These are phyloP conservation scores for Ceratocystis variospora DNA, from an alignment of 2,329 filamentous ascomycete species.

Conservation along the genomic window DNA sequence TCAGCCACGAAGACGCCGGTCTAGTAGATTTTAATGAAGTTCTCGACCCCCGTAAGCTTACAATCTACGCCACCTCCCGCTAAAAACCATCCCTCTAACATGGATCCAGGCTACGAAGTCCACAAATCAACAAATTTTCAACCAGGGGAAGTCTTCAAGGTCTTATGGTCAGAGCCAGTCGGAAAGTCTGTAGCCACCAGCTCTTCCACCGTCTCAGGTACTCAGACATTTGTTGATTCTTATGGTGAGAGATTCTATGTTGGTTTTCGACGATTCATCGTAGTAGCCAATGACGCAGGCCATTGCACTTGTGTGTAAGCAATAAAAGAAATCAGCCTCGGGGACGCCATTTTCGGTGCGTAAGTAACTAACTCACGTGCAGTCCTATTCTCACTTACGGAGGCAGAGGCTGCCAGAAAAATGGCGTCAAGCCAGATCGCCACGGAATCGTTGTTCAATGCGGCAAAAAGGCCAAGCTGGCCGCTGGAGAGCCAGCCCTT, in stretches of 20 bases:
- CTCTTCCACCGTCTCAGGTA: constrained; percentile 26
- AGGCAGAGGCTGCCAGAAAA: no score
- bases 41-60: no score
- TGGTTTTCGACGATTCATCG: constrained; percentile 41
- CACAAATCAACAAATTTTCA: constrained; percentile 10
- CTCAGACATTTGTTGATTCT: constrained; percentile 26
- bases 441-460: no score
- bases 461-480: constrained; percentile 10
- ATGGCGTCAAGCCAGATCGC: no score
- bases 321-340: constrained; percentile 22
- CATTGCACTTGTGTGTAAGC: constrained; percentile 45
- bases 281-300: constrained; percentile 38
- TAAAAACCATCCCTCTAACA: no score
- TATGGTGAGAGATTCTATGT: constrained; percentile 32
- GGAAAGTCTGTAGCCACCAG: constrained; percentile 27
- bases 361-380: no score
- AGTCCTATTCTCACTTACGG: no score
- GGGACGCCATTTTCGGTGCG: no score
- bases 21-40: no score
- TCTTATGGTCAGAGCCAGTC: constrained; percentile 40
- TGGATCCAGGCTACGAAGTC: constrained; percentile 7
- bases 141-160: constrained; percentile 38
- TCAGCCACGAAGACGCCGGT: no score
- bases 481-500: constrained; percentile 33
- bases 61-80: no score